Conservation (phyloP, 2,329 filamentous ascomycete species). For the Trichoderma atroviride region DNA sequence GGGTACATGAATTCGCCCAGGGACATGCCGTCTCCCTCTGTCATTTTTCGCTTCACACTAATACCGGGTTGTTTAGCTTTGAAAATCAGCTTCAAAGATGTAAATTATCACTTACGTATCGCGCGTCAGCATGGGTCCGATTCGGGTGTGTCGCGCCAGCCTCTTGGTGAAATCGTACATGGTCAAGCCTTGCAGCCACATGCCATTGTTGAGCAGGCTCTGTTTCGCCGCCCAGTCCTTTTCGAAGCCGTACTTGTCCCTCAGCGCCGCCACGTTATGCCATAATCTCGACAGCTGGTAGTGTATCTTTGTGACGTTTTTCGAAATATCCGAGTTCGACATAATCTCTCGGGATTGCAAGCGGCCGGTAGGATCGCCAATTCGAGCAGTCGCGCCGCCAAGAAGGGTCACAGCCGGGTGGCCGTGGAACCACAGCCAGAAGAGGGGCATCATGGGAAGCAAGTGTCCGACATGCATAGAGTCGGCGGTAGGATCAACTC, state of each 20-base stretch:
- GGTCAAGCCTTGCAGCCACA: constrained; percentile 75
- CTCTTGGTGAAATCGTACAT: constrained; percentile 75
- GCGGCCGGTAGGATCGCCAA: constrained; percentile 78
- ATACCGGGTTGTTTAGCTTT: constrained; percentile 29
- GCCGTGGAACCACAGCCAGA: constrained; percentile 81
- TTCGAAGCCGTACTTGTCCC: constrained; percentile 64
- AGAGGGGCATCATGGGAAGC: constrained; percentile 78
- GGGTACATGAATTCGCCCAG: constrained; percentile 93
- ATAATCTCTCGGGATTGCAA: constrained; percentile 62
- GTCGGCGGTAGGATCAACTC: constrained; percentile 78
- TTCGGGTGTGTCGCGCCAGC: constrained; percentile 71
- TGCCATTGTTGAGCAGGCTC: constrained; percentile 76
- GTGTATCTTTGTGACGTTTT: constrained; percentile 69
- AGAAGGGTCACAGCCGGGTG: constrained; percentile 68
- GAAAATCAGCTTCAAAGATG: neutral
- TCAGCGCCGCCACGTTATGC: constrained; percentile 69
- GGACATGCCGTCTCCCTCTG: constrained; percentile 88
- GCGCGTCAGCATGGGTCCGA: constrained; percentile 84
- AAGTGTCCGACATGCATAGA: constrained; percentile 82
- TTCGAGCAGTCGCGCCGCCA: constrained; percentile 73
- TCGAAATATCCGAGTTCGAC: constrained; percentile 54
- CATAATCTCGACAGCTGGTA: constrained; percentile 74
- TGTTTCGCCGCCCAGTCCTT: constrained; percentile 67
- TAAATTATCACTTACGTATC: constrained; percentile 68
- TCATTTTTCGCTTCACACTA: constrained; percentile 77